Percentiles rank a stretch among this genome's conserved stretches.
Evolutionary conservation across 2,329 filamentous ascomycete species (phyloP).

Genomic region (Purpureocillium lavendulum): DNA sequence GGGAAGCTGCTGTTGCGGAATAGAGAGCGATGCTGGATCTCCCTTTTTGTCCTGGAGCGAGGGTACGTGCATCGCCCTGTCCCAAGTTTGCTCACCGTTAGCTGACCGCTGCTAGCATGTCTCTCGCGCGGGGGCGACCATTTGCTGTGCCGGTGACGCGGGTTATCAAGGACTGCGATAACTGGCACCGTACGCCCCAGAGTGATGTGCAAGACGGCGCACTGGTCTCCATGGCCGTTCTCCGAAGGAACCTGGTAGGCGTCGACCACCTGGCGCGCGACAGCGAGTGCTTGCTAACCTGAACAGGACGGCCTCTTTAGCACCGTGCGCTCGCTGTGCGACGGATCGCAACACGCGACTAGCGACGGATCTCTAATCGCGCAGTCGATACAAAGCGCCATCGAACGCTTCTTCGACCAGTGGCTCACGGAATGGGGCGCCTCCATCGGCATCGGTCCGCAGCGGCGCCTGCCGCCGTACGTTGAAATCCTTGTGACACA

Average conservation of each 20-base stretch:
- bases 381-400: slow-evolving; percentile 49
- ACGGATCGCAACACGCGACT: slow-evolving; percentile 40
- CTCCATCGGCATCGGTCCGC: slow-evolving; percentile 44
- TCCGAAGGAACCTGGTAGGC: slow-evolving; percentile 56
- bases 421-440: slow-evolving; percentile 58
- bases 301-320: slow-evolving; percentile 45
- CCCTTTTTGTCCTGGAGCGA: slow-evolving; percentile 63
- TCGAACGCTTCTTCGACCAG: slow-evolving; percentile 56
- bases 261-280: too few species aligned
- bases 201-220: slow-evolving; percentile 61
- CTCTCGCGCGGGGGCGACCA: slow-evolving; percentile 58
- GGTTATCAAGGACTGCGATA: slow-evolving; percentile 58
- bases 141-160: slow-evolving; percentile 61
- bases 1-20: slow-evolving; percentile 54
- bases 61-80: slow-evolving; percentile 32
- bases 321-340: slow-evolving; percentile 50
- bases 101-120: slow-evolving; percentile 36
- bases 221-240: slow-evolving; percentile 62
- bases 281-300: slow-evolving; percentile 3
- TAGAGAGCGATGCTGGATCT: slow-evolving; percentile 62
- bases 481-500: slow-evolving; percentile 69
- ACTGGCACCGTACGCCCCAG: slow-evolving; percentile 57
- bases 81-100: background rate
- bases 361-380: slow-evolving; percentile 45
- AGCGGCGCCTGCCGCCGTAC: slow-evolving; percentile 57